Base-by-base conservation (phyloP, 2,329 filamentous ascomycete species). In the Grosmannia huntii region DNA sequence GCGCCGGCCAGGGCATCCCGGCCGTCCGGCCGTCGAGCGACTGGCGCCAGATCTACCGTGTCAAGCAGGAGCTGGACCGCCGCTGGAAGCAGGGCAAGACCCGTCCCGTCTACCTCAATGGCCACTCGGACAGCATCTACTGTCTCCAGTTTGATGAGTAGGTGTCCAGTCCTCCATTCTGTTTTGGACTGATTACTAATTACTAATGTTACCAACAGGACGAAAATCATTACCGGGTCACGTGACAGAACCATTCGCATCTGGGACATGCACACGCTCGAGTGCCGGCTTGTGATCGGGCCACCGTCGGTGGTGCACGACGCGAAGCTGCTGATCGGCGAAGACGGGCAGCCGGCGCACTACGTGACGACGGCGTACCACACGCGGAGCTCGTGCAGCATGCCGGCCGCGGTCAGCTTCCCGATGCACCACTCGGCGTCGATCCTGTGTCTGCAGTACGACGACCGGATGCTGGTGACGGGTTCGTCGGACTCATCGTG, bases 111-210 rank as follows among this genome's bases (percentile, higher is more conserved):
- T 97, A 96, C 70, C 79, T 99, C 25, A 90, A 94, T 66, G 94
- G 94, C 2, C 94, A 99, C 69, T 85, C 85, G 28, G 94, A 99
- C 70, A 96, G 90, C 64, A 95, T 99, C 59, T 99, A 99, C 73
- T 99, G 94, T 71, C 82, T 95, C 59, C 94, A 99, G 68, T 99
- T 97, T 69, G 94, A 99, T 70, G 92, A 97, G 86, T 90, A 80
- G 65, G 85, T 76, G 14, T 12, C 2, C n/a, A 31, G 7, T 7
- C n/a, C 50, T n/a, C 3, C 9, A 28, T 51, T 51, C 11, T 25
- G 9, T 28, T 7, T 28, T 28, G 5, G 28, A 28, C 28, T 28
- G 5, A 28, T 28, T 28, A 28, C 28, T 21, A 44, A n/a, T n/a
- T 50, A 21, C 27, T 21, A 44, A 19, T 11, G 2, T 23, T n/a